A percentile compares a stretch with the other conserved stretches of the same genome.
phyloP scores from a whole-genome alignment of 1,284 basidiomycete genomes.

The Somion occarium region DNA sequence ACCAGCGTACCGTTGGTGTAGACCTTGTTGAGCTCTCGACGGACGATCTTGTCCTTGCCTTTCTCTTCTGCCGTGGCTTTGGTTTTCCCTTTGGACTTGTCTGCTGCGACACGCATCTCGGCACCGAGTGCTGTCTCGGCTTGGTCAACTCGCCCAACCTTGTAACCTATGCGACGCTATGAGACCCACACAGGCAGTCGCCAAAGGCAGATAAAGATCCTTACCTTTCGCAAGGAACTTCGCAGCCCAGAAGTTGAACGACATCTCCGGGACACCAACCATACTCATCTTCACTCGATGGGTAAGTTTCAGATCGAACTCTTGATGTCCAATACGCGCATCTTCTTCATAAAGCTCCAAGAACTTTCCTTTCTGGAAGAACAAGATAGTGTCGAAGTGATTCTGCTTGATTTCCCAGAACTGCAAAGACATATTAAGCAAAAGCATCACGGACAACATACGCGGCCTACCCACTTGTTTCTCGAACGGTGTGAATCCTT shows the following conservation, averaged over 20 bases:
- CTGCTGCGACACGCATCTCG: slow-evolving; percentile 74
- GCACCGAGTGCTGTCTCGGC: slow-evolving; percentile 88
- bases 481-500: slow-evolving; percentile 92
- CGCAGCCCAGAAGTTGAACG: slow-evolving; percentile 90
- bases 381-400: slow-evolving; percentile 91
- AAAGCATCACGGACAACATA: not conserved
- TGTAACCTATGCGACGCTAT: slow-evolving; percentile 67
- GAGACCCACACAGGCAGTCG: not conserved
- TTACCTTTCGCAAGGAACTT: slow-evolving; percentile 80
- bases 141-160: slow-evolving; percentile 97
- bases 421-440: slow-evolving; percentile 29
- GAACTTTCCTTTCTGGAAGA: slow-evolving; percentile 91
- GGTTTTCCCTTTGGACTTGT: slow-evolving; percentile 46
- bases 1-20: slow-evolving; percentile 97
- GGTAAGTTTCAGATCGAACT: slow-evolving; percentile 92
- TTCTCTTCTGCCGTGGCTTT: slow-evolving; percentile 41
- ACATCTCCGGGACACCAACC: slow-evolving; percentile 95
- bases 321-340: slow-evolving; percentile 83
- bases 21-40: slow-evolving; percentile 89
- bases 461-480: slow-evolving; percentile 56
- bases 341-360: slow-evolving; percentile 91
- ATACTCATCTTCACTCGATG: slow-evolving; percentile 97
- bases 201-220: not conserved
- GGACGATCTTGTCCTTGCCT: slow-evolving; percentile 74
- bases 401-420: slow-evolving; percentile 99